Evolutionary conservation across 148 eudicot species (phyloP), one percentile per base, ranked within the genome.

Genomic region (Nepenthes gracilis): DNA sequence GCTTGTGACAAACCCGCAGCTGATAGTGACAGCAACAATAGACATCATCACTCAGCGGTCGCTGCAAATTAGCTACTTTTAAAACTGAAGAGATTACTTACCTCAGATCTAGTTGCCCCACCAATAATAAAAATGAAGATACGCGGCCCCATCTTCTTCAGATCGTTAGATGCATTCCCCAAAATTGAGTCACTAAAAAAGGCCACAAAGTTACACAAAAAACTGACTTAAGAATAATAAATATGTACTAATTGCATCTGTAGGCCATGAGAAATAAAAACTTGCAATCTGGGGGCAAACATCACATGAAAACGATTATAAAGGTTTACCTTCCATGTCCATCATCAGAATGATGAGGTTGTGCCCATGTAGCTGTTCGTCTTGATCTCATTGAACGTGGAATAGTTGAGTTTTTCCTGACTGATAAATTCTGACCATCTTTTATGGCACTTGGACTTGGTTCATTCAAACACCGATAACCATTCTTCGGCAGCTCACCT

Each of bases 61-160:
- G 2, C 38, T 5, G 11, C 35, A 2, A 58, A 33, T 63, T 4
- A 35, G 48, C 43, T 49, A 53, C 35, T 10, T 14, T 9, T 23
- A 23, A 23, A 23, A 50, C 38, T 13, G 8, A 23, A 34, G 4
- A 57, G 53, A n/a, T 32, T 15, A 43, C 23, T 68, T 78, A 94
- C 99, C 97, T 94, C 97, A 50, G 99, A 94, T 77, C 97, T 70
- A 64, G 97, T 89, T 53, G 95, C 95, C 36, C 99, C 99, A 48
- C 99, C 99, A 33, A 94, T 81, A 45, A 94, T 69, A 72, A 94
- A 94, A 33, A 89, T 63, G 64, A 94, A 89, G 12, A 89, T 75
- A 63, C 99, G 99, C 32, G 81, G 87, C 36, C 99, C 97, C 87
- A 85, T 78, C 82, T 71, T 84, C 80, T 80, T 94, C 57, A 81